Evolutionary conservation across 768 basidiomycete species (phyloP), one percentile per base, ranked within the genome.

Genomic region (Amanita polypyramis): DNA sequence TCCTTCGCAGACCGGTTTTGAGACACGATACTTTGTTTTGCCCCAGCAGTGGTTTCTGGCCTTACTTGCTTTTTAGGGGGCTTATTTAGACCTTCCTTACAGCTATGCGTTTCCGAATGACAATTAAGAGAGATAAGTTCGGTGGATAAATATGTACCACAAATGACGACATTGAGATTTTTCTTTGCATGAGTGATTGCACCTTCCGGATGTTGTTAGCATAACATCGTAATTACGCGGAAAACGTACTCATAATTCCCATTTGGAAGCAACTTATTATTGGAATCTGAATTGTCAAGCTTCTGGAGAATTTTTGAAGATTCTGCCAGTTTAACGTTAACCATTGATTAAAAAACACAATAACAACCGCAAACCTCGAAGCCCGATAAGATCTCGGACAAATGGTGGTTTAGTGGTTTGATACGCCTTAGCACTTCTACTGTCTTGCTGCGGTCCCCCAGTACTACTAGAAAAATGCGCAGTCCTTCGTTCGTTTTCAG

Each of bases 181-280:
- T 56, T 88, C 79, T 59, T 83, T 86, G 70, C 89, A 92, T 17
- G 72, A 44, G 55, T 92, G 89, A 54, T 85, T 85, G 57, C 89
- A 92, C 43, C 86, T 88, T 33, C 49, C 52, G 25, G n/a, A 47
- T 21, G 17, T 25, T 45, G 14, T 20, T n/a, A 54, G 12, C 19
- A 36, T 37, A 15, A 41, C 23, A 45, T 33, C 29, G 6, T 8
- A 43, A 9, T 47, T 34, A n/a, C 27, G 25, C n/a, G 14, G 11
- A 19, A 43, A n/a, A 51, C 74, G 50, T 54, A 82, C 85, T 69
- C 66, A 52, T 76, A 80, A 49, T 77, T 82, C 11, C 84, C 85
- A 57, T 85, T 81, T 1, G 74, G 64, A 12, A 80, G 66, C 17
- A 30, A 12, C 30, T 65, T 68, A 1, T 64, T 59, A n/a, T 51